These are phyloP conservation scores for Chalara sp. DNA, from an alignment of 2,329 filamentous ascomycete species.

Conservation along the genomic window DNA sequence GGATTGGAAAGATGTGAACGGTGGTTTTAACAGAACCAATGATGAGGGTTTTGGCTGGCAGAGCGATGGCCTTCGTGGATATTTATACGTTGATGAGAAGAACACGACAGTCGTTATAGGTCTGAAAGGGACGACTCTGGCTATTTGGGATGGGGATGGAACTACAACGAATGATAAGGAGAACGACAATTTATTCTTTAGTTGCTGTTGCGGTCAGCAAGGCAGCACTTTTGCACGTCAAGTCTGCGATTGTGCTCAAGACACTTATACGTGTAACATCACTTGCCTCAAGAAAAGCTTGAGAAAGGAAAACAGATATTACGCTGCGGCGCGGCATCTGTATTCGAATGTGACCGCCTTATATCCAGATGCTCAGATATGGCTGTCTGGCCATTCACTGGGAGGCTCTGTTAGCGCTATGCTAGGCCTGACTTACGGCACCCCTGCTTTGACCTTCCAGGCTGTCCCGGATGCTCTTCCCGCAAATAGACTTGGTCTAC, in stretches of 20 bases:
- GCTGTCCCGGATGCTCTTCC: constrained; percentile 87
- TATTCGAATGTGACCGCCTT: constrained; percentile 88
- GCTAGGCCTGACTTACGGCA: constrained; percentile 81
- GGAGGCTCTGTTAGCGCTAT: constrained; percentile 87
- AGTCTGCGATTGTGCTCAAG: constrained; percentile 86
- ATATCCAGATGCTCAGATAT: constrained; percentile 78
- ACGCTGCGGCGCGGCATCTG: constrained; percentile 79
- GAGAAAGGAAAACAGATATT: constrained; percentile 81
- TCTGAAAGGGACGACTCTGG: constrained; percentile 83
- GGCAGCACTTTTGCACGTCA: constrained; percentile 85
- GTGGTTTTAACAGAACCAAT: constrained; percentile 74
- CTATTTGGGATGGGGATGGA: constrained; percentile 92
- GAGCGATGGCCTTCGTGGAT: constrained; percentile 78
- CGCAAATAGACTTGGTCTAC: constrained; percentile 76
- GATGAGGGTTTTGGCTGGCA: constrained; percentile 92
- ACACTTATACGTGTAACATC: constrained; percentile 84
- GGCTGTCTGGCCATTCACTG: constrained; percentile 88
- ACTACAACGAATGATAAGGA: constrained; percentile 96
- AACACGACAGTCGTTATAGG: constrained; percentile 89
- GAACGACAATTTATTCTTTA: constrained; percentile 97
- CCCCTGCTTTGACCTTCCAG: constrained; percentile 89
- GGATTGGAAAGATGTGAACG: constrained; percentile 78
- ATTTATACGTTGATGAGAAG: constrained; percentile 80
- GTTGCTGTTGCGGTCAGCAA: constrained; percentile 93
- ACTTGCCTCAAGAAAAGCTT: constrained; percentile 77